Conservation (phyloP, 306 rosid species). For the Pyrus communis region DNA sequence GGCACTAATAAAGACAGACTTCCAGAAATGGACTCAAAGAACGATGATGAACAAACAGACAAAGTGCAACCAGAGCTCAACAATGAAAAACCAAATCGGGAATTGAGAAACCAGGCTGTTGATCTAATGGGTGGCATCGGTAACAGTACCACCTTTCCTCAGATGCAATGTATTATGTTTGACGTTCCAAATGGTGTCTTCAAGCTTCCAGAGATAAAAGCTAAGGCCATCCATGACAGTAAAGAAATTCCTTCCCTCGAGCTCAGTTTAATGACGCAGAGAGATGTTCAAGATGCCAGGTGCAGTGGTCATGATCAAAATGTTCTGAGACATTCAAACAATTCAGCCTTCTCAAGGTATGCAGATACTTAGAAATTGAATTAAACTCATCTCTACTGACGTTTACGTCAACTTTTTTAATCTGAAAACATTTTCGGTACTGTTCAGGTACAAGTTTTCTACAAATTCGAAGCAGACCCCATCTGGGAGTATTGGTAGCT, state of each 20-base stretch:
- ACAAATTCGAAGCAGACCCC: slow-evolving; percentile 44
- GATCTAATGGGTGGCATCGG: slow-evolving; percentile 12
- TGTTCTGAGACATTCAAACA: slow-evolving; percentile 44
- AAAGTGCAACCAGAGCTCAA: slow-evolving; percentile 26
- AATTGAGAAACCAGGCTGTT: slow-evolving; percentile 1
- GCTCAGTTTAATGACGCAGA: slow-evolving; percentile 39
- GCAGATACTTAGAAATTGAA: slow-evolving; percentile 6
- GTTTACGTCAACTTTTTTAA: background rate
- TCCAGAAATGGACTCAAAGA: background rate
- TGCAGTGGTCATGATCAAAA: slow-evolving; percentile 37
- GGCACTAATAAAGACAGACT: background rate
- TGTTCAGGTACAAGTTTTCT: slow-evolving; percentile 49
- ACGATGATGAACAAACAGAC: slow-evolving; percentile 6
- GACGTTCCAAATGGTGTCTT: slow-evolving; percentile 8
- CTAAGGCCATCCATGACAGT: background rate
- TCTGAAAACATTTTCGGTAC: background rate
- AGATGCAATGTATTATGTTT: slow-evolving; percentile 23
- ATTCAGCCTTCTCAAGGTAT: slow-evolving; percentile 62
- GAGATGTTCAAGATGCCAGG: slow-evolving; percentile 32
- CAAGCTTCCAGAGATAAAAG: background rate
- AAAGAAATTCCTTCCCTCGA: slow-evolving; percentile 46
- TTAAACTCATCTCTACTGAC: background rate
- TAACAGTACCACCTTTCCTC: slow-evolving; percentile 26
- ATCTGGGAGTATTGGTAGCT: slow-evolving; percentile 41
- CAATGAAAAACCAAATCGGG: slow-evolving; percentile 23